Evolutionary conservation across 2,329 filamentous ascomycete species (phyloP), one percentile per base, ranked within the genome.

Genomic region (Neopestalotiopsis rosae): DNA sequence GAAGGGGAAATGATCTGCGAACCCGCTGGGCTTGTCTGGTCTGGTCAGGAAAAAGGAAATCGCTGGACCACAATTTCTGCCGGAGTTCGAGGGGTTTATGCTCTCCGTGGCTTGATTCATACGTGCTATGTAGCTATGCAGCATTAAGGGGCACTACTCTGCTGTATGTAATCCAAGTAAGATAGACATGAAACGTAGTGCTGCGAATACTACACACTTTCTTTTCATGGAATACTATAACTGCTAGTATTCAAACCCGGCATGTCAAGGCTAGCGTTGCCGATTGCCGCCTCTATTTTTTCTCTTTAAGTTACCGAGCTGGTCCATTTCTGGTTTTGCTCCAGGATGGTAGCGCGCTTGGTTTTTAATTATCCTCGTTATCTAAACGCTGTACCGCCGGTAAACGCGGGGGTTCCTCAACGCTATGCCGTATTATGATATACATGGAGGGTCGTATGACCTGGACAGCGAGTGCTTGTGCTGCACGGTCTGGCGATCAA

Each of bases 261-360:
- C 34, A 38, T 38, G 34, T 59, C 28, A 62, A 17, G 61, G 24
- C 40, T 49, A 65, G 30, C 30, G 57, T 65, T 38, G 62, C 62
- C 62, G 42, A 52, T n/a, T 65, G 40, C 42, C 42, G 42, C n/a
- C 40, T 65, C 62, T 65, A 65, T 52, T 65, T 65, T 65, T 65
- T 20, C 24, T 30, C 34, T 64, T 64, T 17, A 34, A 34, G 61
- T 38, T 38, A 13, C 59, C 14, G 59, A 62, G 56, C 20, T 20
- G 30, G 14, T 17, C 57, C 10, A 65, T 63, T 63, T 34, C 14
- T 28, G 17, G 40, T 63, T 32, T 30, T 14, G 17, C 17, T 20
- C 12, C 30, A n/a, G 13, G 10, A 20, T 38, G 7, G 10, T 10
- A 52, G 17, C 42, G 38, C 62, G 62, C 20, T 52, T 34, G 52